Percentiles rank a stretch among this genome's conserved stretches.
phyloP scores from a whole-genome alignment of 2,329 filamentous ascomycete genomes.

The Gnomoniopsis sp. region DNA sequence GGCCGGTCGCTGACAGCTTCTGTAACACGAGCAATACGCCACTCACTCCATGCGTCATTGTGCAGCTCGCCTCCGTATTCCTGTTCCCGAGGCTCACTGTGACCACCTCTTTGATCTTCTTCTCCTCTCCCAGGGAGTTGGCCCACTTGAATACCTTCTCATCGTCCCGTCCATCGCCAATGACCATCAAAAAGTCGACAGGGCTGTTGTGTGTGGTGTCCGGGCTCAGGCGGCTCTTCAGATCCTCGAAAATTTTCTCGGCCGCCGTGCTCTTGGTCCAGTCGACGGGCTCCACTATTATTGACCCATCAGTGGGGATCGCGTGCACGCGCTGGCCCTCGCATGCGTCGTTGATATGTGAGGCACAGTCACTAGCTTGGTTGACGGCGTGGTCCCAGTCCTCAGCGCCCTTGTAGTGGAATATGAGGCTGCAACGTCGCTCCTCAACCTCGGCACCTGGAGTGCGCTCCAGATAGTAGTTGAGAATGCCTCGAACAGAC shows the following conservation, averaged over 20 bases:
- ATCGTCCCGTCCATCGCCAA: conserved; percentile 89
- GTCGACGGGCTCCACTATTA: conserved; percentile 80
- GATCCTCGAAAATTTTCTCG: conserved; percentile 64
- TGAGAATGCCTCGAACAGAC: conserved; percentile 76
- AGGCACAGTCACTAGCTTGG: conserved; percentile 84
- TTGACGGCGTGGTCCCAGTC: conserved; percentile 72
- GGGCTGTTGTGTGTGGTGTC: conserved; percentile 34
- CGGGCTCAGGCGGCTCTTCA: conserved; percentile 38
- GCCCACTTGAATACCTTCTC: conserved; percentile 95
- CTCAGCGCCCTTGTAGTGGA: conserved; percentile 82
- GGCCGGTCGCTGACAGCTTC: conserved; percentile 18
- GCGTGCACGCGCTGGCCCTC: conserved; percentile 81
- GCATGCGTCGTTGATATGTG: conserved; percentile 93
- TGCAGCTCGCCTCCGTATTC: conserved; percentile 83
- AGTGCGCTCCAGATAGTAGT: conserved; percentile 86
- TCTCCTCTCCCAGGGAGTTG: conserved; percentile 64
- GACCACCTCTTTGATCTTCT: conserved; percentile 64
- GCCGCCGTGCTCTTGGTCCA: conserved; percentile 88
- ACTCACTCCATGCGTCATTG: conserved; percentile 86
- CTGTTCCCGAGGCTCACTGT: conserved; percentile 84
- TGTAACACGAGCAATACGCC: conserved; percentile 52
- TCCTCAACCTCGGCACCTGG: conserved; percentile 87
- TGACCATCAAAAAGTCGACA: conserved; percentile 83
- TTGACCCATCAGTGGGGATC: conserved; percentile 72
- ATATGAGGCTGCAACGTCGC: conserved; percentile 85